Percentiles rank a stretch among this genome's conserved stretches.
Conservation (phyloP, 2,329 filamentous ascomycete genomes). For the Neurospora sp. region DNA sequence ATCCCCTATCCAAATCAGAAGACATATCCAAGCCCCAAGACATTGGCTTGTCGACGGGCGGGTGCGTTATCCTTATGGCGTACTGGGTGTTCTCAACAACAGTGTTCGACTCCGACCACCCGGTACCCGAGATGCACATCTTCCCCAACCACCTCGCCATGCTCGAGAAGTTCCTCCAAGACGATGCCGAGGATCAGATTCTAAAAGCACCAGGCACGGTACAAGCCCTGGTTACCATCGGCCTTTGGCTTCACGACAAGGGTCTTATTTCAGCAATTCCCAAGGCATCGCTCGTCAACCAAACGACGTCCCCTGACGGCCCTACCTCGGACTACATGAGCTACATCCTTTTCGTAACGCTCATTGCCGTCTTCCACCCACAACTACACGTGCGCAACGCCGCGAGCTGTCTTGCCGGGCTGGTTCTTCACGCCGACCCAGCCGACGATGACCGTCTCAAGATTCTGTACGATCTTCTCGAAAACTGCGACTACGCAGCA, state of each 20-base stretch:
- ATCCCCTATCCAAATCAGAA: constrained; percentile 31
- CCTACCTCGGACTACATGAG: constrained; percentile 41
- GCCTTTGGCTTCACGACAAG: constrained; percentile 46
- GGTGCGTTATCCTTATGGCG: constrained; percentile 47
- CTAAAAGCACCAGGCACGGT: constrained; percentile 41
- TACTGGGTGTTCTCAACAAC: constrained; percentile 54
- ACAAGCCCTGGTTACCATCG: constrained; percentile 50
- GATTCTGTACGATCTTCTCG: constrained; percentile 54
- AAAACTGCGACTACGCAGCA: constrained; percentile 53
- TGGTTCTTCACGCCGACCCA: constrained; percentile 47
- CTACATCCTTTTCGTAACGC: constrained; percentile 49
- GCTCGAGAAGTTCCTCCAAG: constrained; percentile 42
- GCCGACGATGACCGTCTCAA: constrained; percentile 47
- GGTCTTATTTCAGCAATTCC: constrained; percentile 29
- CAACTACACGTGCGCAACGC: constrained; percentile 44
- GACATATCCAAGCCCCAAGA: constrained; percentile 29
- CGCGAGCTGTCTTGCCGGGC: constrained; percentile 41
- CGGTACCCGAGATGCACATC: constrained; percentile 42
- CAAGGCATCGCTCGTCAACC: constrained; percentile 21
- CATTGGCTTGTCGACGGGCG: constrained; percentile 48
- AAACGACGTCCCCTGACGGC: constrained; percentile 13
- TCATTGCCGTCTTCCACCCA: constrained; percentile 48
- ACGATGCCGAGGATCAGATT: constrained; percentile 39
- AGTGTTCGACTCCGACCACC: constrained; percentile 47
- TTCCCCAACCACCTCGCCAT: constrained; percentile 51